These are phyloP conservation scores for Eugenia klotzschiana DNA, from an alignment of 441 rosid species.

Conservation along the genomic window DNA sequence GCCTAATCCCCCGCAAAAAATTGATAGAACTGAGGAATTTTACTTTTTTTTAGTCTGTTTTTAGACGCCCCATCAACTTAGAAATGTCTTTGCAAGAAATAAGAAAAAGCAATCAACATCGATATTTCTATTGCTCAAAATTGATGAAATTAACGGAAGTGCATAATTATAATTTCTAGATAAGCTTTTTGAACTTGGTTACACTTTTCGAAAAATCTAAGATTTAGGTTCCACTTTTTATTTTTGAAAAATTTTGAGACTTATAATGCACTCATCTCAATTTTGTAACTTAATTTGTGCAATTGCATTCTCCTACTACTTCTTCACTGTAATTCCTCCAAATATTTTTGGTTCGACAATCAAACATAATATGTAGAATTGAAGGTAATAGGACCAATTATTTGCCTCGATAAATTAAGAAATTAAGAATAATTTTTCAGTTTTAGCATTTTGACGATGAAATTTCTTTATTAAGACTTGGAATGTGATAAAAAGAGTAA, in stretches of 20 bases:
- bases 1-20: not conserved
- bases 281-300: not conserved
- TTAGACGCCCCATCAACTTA: not conserved
- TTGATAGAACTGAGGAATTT: not conserved
- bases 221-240: too few relatives aligned
- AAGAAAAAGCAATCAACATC: not conserved
- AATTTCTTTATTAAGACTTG: not conserved
- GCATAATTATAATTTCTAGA: not conserved
- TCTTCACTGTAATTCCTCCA: not conserved
- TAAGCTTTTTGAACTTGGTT: accelerated
- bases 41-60: not conserved
- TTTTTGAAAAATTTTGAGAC: too few relatives aligned
- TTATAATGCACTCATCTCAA: not conserved
- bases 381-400: not conserved
- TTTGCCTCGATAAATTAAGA: not conserved
- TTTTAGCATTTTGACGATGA: not conserved
- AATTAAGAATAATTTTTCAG: not conserved
- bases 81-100: accelerated
- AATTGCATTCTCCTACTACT: not conserved
- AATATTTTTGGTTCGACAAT: not conserved
- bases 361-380: not conserved
- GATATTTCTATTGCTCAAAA: not conserved
- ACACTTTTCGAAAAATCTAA: accelerated
- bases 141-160: not conserved
- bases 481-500: not conserved